Evolutionary conservation across 1,284 basidiomycete genomes (phyloP), one percentile per base, ranked within the genome.

Genomic region (Cryptococcus wingfieldii): DNA sequence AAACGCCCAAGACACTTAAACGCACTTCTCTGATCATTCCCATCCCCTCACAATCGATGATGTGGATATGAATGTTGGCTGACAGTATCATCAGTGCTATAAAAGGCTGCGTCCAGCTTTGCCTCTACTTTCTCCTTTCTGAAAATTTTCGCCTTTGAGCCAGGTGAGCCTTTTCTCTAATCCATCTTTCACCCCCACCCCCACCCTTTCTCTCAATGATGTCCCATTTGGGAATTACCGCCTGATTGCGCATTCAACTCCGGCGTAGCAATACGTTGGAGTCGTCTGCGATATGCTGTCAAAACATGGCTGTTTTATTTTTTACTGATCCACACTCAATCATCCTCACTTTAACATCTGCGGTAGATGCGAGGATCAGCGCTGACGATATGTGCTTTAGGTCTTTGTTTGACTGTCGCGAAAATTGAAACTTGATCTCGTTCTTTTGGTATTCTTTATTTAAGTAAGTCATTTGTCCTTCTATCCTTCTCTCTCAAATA

Each of bases 271-370:
- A 60, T 60, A 60, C 59, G 55, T 43, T 50, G 27, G 49, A 39
- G 63, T 38, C 48, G 59, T 56, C 52, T 64, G 64, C 56, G 53
- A 62, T 48, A 39, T 76, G 74, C 62, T 67, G 74, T 66, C 62
- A 63, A 72, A 74, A 76, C 74, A 76, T 76, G 74, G 74, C 74
- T 76, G 74, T 76, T 75, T 74, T 76, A 76, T 63, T 68, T 68
- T 65, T 58, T 72, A 65, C 74, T 76, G 74, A 76, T 67, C 51
- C 60, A 25, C 13, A 23, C 38, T n/a, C 41, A 19, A 51, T 46
- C 51, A 38, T 27, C 53, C 46, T 31, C 42, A 38, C n/a, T 28
- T 38, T 13, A 18, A 47, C 55, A 41, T 34, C 55, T 51, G 41
- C 16, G 16, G 37, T 31, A 18, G 16, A 42, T 41, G 38, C 12